These are phyloP conservation scores for Auricularia sp. DNA, from an alignment of 768 basidiomycete genomes.

Conservation along the genomic window DNA sequence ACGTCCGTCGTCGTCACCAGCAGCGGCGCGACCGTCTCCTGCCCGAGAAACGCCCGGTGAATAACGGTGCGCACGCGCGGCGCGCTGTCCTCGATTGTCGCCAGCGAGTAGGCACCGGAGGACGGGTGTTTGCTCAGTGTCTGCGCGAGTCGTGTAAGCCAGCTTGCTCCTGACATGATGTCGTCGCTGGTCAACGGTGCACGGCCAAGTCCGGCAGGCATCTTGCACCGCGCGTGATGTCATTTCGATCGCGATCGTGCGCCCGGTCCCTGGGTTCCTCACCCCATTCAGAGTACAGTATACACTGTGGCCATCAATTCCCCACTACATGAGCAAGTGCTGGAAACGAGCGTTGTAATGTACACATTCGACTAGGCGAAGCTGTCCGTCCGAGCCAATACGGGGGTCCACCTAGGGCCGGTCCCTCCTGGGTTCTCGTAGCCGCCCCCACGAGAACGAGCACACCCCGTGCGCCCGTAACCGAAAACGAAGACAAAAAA, in stretches of 20 bases:
- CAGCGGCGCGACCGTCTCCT: conserved; percentile 39
- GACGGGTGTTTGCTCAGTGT: not conserved
- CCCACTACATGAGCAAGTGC: not conserved
- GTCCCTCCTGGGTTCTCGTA: not conserved
- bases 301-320: not conserved
- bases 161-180: not conserved
- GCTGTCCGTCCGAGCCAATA: not conserved
- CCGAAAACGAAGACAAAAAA: not conserved
- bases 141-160: not conserved
- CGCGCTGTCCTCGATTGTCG: conserved; percentile 37
- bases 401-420: not conserved
- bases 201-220: not conserved
- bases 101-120: conserved; percentile 36
- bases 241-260: not conserved
- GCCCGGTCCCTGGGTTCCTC: not conserved
- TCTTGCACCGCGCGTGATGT: not conserved
- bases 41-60: conserved; percentile 45
- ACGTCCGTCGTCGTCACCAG: conserved; percentile 63
- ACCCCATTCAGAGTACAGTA: not conserved
- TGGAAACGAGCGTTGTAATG: not conserved
- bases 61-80: conserved; percentile 61
- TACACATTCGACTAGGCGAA: not conserved
- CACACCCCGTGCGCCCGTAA: not conserved
- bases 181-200: not conserved
- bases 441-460: not conserved